phyloP scores from a whole-genome alignment of 129 eudicot genomes.

The sunflower (Helianthus annuus) region DNA sequence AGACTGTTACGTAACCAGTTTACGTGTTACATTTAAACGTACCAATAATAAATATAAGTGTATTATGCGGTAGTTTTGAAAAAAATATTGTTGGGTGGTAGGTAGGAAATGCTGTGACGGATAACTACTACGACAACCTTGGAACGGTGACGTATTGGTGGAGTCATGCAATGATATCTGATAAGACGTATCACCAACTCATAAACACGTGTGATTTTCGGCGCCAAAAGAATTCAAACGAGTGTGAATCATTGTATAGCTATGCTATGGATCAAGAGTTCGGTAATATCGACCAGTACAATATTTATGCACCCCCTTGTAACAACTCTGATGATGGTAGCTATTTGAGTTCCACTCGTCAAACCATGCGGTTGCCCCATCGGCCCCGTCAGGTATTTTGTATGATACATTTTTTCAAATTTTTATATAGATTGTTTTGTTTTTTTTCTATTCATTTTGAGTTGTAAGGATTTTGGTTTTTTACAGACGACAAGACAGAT shows the following conservation, averaged over 20 bases:
- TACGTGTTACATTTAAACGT: no score
- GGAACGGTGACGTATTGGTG: slow-evolving; percentile 99
- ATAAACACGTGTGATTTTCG: slow-evolving; percentile 79
- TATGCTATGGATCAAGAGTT: slow-evolving; percentile 98
- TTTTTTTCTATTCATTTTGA: background rate
- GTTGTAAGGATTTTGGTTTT: background rate
- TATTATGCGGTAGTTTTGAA: no score
- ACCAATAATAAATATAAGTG: no score
- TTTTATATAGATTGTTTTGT: background rate
- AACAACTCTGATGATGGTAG: slow-evolving; percentile 66
- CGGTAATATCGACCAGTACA: slow-evolving; percentile 95
- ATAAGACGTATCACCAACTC: slow-evolving; percentile 74
- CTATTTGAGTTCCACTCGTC: slow-evolving; percentile 43
- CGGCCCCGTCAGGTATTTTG: slow-evolving; percentile 61
- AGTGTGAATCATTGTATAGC: slow-evolving; percentile 78
- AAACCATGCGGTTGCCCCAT: slow-evolving; percentile 68
- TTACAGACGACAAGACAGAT: slow-evolving; percentile 48
- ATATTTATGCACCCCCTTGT: slow-evolving; percentile 95
- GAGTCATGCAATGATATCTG: slow-evolving; percentile 99
- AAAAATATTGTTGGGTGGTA: slow-evolving; percentile 9
- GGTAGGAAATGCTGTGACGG: slow-evolving; percentile 99
- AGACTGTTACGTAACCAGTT: background rate
- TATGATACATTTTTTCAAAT: no score
- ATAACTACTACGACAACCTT: slow-evolving; percentile 89
- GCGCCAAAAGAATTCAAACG: slow-evolving; percentile 76